Base-by-base conservation (phyloP, 495 filamentous ascomycete species). In the Articulospora tetracladia region DNA sequence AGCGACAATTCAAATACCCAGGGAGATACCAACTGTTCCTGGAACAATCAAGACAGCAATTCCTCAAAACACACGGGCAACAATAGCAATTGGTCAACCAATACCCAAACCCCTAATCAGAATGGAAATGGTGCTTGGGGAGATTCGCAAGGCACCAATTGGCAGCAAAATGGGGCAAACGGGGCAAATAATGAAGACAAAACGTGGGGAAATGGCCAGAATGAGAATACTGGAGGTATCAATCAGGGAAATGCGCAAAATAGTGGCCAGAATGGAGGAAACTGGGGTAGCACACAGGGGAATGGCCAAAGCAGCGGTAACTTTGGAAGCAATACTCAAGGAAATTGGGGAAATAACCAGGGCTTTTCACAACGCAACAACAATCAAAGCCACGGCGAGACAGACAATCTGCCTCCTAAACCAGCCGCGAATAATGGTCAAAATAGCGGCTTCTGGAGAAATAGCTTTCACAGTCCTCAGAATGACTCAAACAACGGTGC, bases 101-200 rank as follows among this genome's bases (percentile, higher is more conserved):
- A 19, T 17, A 44, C 10, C 17, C 39, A 44, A n/a, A 44, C 10
- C 39, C 15, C 8, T 15, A n/a, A n/a, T 19, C 39, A 44, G 7
- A 44, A 44, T 19, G 11, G 17, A 3, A 55, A 41, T 27, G 53
- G 47, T 2, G 20, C 48, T 10, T 67, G 65, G 65, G 65, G 57
- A 22, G 53, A 61, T 52, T 17, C 57, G 41, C n/a, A 54, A 50
- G 17, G 46, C 34, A 19, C 1, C 50, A 60, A 17, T 51, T 49
- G 22, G 46, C 25, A 8, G 53, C 32, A 26, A 22, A 34, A 56
- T 24, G 30, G 25, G 17, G 20, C 17, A 27, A 27, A 32, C 20
- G 46, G 57, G 11, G 53, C 30, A 23, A 55, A 56, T 50, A 39
- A 24, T 15, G 36, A n/a, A 47, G n/a, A 25, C 56, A 19, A 58